These are phyloP conservation scores for Cyberlindnera suaveolens DNA, from an alignment of 805 yeast genomes.

Conservation along the genomic window DNA sequence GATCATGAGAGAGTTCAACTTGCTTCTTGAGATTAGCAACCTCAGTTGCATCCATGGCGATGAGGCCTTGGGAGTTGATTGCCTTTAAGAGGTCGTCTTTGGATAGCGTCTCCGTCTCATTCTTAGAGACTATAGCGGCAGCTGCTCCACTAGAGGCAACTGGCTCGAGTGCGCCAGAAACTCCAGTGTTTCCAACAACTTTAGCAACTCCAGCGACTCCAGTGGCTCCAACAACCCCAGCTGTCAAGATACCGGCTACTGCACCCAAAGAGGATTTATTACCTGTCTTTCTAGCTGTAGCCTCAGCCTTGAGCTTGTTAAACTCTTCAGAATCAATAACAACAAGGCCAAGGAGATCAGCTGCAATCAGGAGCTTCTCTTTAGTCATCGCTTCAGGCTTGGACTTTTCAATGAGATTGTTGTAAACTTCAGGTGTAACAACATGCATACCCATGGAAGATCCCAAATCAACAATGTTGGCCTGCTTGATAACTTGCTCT, in stretches of 20 bases:
- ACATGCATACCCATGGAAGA: conserved; percentile 17
- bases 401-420: conserved; percentile 8
- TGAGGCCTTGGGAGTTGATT: conserved; percentile 15
- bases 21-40: conserved; percentile 10
- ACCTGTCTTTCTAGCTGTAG: not conserved
- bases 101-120: conserved; percentile 1
- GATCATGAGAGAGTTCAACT: not conserved
- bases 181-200: conserved; percentile 2
- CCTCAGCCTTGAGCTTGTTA: conserved; percentile 3
- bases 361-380: conserved; percentile 6
- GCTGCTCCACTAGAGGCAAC: not conserved
- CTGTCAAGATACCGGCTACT: not conserved
- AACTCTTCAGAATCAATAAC: conserved; percentile 6
- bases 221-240: conserved; percentile 2
- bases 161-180: not conserved
- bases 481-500: conserved; percentile 6
- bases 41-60: conserved; percentile 11
- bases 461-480: conserved; percentile 10
- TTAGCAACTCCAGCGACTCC: not conserved
- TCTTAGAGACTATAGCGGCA: too few species aligned
- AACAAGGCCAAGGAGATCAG: conserved; percentile 28
- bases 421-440: conserved; percentile 17
- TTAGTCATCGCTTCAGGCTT: conserved; percentile 5
- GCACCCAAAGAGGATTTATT: not conserved
- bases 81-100: conserved; percentile 12